These are phyloP conservation scores for Penicillium salamii DNA, from an alignment of 495 filamentous ascomycete genomes.

Conservation along the genomic window DNA sequence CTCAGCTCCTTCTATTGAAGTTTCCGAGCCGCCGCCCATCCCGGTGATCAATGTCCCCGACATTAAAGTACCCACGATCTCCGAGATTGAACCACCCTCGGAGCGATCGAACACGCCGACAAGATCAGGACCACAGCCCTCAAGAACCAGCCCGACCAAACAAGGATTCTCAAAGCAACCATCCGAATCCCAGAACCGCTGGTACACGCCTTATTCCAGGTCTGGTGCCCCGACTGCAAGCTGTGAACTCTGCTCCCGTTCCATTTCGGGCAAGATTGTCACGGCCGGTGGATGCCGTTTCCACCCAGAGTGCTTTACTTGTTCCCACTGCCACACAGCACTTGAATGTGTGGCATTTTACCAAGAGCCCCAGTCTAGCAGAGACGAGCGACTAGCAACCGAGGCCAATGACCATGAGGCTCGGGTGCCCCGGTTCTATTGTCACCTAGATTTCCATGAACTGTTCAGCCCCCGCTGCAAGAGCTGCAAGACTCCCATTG, in stretches of 20 bases:
- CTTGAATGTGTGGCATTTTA: conserved; percentile 97
- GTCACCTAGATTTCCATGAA: conserved; percentile 98
- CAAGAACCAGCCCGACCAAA: conserved; percentile 12
- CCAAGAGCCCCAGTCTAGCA: conserved; percentile 74
- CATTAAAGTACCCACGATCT: conserved; percentile 41
- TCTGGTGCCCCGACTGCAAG: conserved; percentile 66
- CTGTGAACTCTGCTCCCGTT: conserved; percentile 78
- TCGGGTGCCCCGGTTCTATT: conserved; percentile 77
- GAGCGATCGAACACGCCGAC: conserved; percentile 5
- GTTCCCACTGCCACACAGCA: conserved; percentile 79
- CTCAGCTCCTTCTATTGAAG: conserved; percentile 27
- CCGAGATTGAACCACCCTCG: conserved; percentile 25
- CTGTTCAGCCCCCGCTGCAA: conserved; percentile 89
- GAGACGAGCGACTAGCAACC: conserved; percentile 63
- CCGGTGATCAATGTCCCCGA: conserved; percentile 65
- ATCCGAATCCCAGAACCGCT: conserved; percentile 28
- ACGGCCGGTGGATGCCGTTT: conserved; percentile 78
- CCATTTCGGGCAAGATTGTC: conserved; percentile 88
- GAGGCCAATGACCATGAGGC: conserved; percentile 55
- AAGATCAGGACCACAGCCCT: conserved; percentile 26
- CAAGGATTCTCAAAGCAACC: conserved; percentile 22
- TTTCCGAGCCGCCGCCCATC: conserved; percentile 52
- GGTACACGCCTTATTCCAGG: conserved; percentile 44
- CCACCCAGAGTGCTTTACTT: conserved; percentile 90
- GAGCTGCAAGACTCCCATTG: conserved; percentile 97